Evolutionary conservation across 345 rosid genomes (phyloP).

Genomic region (Rhodomyrtus tomentosa): DNA sequence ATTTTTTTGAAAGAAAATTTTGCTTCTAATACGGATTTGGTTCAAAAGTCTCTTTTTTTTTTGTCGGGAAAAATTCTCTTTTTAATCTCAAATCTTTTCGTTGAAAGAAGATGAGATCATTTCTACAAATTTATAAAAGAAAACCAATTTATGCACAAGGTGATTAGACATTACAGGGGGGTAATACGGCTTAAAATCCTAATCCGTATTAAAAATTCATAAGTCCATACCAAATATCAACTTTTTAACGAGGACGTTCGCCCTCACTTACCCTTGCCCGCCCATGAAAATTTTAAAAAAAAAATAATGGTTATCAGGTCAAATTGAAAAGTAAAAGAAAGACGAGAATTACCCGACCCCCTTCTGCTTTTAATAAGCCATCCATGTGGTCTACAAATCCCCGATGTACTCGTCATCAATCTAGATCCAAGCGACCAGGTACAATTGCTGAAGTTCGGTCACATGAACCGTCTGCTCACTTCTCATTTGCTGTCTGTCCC

Average conservation of each 20-base stretch:
- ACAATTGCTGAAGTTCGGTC: background rate
- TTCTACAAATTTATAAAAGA: background rate
- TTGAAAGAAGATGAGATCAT: background rate
- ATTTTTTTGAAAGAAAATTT: too few relatives aligned
- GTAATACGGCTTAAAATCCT: background rate
- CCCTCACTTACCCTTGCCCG: background rate
- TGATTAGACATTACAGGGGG: too few relatives aligned
- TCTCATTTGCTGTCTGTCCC: background rate
- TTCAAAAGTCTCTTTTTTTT: too few relatives aligned
- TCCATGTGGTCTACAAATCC: background rate
- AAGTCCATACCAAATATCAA: background rate
- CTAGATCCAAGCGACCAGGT: background rate
- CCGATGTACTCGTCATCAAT: background rate
- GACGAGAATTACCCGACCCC: too few relatives aligned
- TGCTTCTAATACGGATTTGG: background rate
- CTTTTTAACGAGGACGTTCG: too few relatives aligned
- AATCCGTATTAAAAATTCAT: background rate
- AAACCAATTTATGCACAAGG: too few relatives aligned
- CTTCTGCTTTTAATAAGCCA: too few relatives aligned
- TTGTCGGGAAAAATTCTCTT: background rate
- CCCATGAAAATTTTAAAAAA: too few relatives aligned
- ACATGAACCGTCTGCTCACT: background rate
- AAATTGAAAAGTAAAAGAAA: too few relatives aligned
- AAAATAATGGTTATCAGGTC: too few relatives aligned
- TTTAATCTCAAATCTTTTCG: background rate